A percentile compares a stretch with the other conserved stretches of the same genome.
Evolutionary conservation across 108 stramenopile species (phyloP).

Genomic region (Cyclostephanos tholiformis): DNA sequence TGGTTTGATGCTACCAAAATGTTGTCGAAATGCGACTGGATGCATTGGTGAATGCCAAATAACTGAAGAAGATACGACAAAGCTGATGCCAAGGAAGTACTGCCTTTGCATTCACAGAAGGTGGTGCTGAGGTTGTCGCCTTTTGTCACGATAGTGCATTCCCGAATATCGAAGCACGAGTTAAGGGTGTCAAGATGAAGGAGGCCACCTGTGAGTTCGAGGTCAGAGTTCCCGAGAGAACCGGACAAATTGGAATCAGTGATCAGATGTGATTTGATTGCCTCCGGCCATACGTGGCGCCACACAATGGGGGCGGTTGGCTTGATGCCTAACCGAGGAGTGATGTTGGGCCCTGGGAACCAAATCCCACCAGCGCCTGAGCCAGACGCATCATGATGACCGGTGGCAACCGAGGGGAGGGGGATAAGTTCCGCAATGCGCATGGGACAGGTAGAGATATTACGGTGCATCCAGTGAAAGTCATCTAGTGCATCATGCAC

Average conservation of each 20-base stretch:
- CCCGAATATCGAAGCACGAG: conserved; percentile 28
- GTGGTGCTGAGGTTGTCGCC: too few relatives aligned
- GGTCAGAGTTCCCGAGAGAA: conserved; percentile 46
- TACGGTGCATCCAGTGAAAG: conserved; percentile 1
- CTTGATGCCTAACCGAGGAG: not conserved
- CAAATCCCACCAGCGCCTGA: conserved; percentile 1
- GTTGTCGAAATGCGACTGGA: too few relatives aligned
- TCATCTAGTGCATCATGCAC: conserved; percentile 21
- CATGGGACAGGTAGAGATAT: conserved; percentile 28
- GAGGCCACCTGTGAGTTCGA: conserved; percentile 47
- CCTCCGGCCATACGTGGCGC: conserved; percentile 28
- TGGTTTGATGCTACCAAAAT: conserved; percentile 49
- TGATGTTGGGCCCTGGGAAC: conserved; percentile 19
- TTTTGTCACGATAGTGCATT: conserved; percentile 42
- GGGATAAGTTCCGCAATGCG: conserved; percentile 51
- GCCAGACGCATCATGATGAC: conserved; percentile 50
- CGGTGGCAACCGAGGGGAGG: conserved; percentile 26
- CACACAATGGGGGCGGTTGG: conserved; percentile 38
- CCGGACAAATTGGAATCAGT: conserved; percentile 30
- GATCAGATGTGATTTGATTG: conserved; percentile 10
- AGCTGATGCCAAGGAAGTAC: too few relatives aligned
- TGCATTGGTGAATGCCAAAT: too few relatives aligned
- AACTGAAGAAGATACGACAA: too few relatives aligned
- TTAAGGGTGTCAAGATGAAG: conserved; percentile 50
- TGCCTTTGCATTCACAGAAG: too few relatives aligned